Evolutionary conservation across 129 eudicot species (phyloP), one percentile per base, ranked within the genome.

Genomic region (Pulicaria dysenterica): DNA sequence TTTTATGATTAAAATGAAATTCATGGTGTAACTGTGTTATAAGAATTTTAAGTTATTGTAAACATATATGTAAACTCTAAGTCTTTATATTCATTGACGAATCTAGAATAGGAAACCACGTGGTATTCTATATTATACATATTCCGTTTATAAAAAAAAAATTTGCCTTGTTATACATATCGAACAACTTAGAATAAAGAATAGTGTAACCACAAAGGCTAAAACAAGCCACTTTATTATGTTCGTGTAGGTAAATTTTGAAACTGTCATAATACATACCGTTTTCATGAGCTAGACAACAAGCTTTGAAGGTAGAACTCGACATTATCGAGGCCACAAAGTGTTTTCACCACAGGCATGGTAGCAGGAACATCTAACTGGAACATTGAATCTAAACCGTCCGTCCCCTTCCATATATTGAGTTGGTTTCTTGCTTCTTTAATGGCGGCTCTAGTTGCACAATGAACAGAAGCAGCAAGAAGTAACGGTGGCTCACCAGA

Each of bases 401-500:
- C 87, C 17, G 79, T 38, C 7, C 80, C 85, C 9, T 85, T 85
- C 99, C 99, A 95, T 36, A 80, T 66, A 56, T 37, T 64, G 14
- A 83, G 72, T 84, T 95, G 90, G 47, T 76, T 86, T 68, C 95
- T 85, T 13, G 97, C 97, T 77, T 73, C 99, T 57, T 83, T 83
- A 42, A 91, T 86, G 58, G 97, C 99, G 41, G 97, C 96, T 80
- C 91, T 70, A 17, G 95, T 84, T 46, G 99, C 99, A 81, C 94
- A 90, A 83, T 95, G 96, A 41, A 88, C 91, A 9, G 96, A 82
- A 64, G 73, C 87, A 51, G 99, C 96, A 76, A 95, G 80, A 61
- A 91, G 91, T 64, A 90, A 61, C 2, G 98, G 98, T 8, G 98
- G 98, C 82, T 94, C 98, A 5, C 98, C 96, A 66, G 92, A 87